These are phyloP conservation scores for Leccinum arenicola DNA, from an alignment of 768 basidiomycete genomes.

Conservation along the genomic window DNA sequence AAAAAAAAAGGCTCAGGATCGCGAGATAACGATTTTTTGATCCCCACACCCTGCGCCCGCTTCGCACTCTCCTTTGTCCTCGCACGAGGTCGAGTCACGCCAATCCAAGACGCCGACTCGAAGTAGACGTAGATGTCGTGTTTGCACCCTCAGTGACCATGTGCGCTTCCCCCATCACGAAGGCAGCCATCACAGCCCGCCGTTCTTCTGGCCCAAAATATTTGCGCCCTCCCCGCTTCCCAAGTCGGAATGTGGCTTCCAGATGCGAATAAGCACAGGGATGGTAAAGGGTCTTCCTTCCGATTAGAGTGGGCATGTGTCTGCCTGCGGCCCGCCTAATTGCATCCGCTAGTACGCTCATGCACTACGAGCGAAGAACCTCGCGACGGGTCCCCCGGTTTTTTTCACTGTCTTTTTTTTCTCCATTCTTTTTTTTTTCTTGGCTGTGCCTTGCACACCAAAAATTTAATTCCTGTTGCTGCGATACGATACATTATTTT, in stretches of 20 bases:
- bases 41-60: not conserved
- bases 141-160: not conserved
- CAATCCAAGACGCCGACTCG: constrained; percentile 24
- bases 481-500: constrained; percentile 1
- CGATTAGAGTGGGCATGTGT: constrained; percentile 22
- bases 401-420: not conserved
- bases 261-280: constrained; percentile 19
- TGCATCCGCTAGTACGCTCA: constrained; percentile 23
- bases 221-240: constrained; percentile 11
- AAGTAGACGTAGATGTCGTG: not conserved
- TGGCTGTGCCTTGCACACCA: constrained; percentile 19
- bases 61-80: constrained; percentile 7
- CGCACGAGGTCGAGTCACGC: constrained; percentile 17
- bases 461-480: constrained; percentile 9
- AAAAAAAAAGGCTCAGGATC: constrained; percentile 20
- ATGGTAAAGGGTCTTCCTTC: constrained; percentile 24
- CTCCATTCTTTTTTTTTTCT: not conserved
- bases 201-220: constrained; percentile 15
- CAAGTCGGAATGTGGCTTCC: constrained; percentile 15
- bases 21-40: constrained; percentile 31
- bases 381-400: constrained; percentile 6
- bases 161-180: constrained; percentile 14
- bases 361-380: constrained; percentile 21
- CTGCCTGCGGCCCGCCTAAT: constrained; percentile 29
- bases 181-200: constrained; percentile 15